Evolutionary conservation across 2,329 filamentous ascomycete genomes (phyloP).

Genomic region (Scedosporium aurantiacum): DNA sequence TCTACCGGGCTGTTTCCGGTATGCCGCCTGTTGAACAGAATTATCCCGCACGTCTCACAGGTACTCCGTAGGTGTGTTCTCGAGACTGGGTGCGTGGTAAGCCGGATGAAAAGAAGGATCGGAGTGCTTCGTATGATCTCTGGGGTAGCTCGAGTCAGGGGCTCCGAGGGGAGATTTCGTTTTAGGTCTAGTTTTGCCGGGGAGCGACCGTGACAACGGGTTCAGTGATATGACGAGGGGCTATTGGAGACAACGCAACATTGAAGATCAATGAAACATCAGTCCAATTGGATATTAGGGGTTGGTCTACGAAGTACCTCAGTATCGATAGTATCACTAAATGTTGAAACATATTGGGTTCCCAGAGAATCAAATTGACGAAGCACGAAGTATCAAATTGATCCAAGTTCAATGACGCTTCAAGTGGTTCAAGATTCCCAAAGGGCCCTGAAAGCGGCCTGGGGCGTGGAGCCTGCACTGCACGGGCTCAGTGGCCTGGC

Average conservation of each 20-base stretch:
- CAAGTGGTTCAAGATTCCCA: too few species aligned
- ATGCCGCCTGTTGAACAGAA: neutral
- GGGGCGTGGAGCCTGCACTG: too few species aligned
- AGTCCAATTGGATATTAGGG: too few species aligned
- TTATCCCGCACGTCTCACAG: neutral
- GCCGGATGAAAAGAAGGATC: neutral
- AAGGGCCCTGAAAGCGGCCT: too few species aligned
- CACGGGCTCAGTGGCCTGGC: too few species aligned
- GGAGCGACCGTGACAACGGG: neutral
- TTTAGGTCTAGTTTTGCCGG: conserved; percentile 1
- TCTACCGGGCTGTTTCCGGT: neutral
- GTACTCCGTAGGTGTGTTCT: neutral
- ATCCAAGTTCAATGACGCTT: too few species aligned
- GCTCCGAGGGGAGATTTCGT: neutral
- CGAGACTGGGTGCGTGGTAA: neutral
- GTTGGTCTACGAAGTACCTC: too few species aligned
- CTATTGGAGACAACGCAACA: neutral
- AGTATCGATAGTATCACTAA: too few species aligned
- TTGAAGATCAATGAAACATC: too few species aligned
- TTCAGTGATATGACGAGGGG: neutral
- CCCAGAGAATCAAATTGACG: too few species aligned
- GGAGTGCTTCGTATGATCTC: neutral
- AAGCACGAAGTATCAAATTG: too few species aligned
- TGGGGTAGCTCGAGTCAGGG: neutral
- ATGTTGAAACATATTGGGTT: too few species aligned